A percentile compares a stretch with the other conserved stretches of the same genome.
These are phyloP conservation scores for Globisporangium orthogonon DNA, from an alignment of 352 stramenopile genomes.

Conservation along the genomic window DNA sequence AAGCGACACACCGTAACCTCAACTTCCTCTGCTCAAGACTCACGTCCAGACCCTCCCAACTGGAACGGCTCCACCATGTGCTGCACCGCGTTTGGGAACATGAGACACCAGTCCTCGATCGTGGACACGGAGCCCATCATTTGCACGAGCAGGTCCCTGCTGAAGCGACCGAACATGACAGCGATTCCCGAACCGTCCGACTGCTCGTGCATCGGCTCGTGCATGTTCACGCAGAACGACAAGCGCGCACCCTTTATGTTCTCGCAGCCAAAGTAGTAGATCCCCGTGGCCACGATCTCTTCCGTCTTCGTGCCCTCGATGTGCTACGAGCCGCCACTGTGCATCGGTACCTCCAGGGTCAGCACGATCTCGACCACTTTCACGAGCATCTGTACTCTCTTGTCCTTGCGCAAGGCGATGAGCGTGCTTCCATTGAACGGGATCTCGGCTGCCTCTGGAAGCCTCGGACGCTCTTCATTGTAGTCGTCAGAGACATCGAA, in stretches of 20 bases:
- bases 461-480: conserved; percentile 5
- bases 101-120: conserved; percentile 21
- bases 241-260: conserved; percentile 40
- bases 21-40: too few species aligned
- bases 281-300: conserved; percentile 34
- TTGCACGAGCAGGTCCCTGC: conserved; percentile 18
- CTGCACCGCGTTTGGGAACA: conserved; percentile 37
- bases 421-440: background rate
- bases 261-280: conserved; percentile 45
- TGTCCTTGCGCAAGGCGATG: conserved; percentile 12
- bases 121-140: conserved; percentile 17
- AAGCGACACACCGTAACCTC: too few species aligned
- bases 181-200: conserved; percentile 21
- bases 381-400: conserved; percentile 35
- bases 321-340: conserved; percentile 38
- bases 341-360: conserved; percentile 28
- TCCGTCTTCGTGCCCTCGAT: conserved; percentile 39
- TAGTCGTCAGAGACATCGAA: conserved; percentile 5
- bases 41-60: conserved; percentile 5
- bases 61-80: conserved; percentile 44
- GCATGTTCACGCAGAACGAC: conserved; percentile 24
- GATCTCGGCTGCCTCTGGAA: conserved; percentile 6
- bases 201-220: conserved; percentile 24
- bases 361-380: conserved; percentile 46
- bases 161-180: conserved; percentile 23